Evolutionary conservation across 1,284 basidiomycete species (phyloP), one percentile per base, ranked within the genome.

Genomic region (Trichosporon ovoides): DNA sequence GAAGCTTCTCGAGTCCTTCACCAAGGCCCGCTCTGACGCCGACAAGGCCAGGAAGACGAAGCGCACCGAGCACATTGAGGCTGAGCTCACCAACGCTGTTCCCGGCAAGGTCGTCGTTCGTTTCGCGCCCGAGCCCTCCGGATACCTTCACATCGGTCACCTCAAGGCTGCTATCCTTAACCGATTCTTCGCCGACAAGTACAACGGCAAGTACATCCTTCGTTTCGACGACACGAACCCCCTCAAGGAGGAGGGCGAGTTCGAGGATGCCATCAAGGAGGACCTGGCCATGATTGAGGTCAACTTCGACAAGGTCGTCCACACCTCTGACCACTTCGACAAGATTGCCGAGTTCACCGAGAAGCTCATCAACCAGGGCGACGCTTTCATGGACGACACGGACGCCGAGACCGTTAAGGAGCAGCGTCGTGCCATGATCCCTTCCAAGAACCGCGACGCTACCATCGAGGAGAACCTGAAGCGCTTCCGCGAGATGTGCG

Each of bases 221-320:
- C 88, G 96, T 3, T 98, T 98, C 73, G 96, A 99, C 74, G 96
- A 99, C 76, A 99, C 96, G 31, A 99, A 99, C 78, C 96, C 96
- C 18, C 85, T 86, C 53, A 98, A 98, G 78, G 96, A 99, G 80
- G 87, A 86, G 80, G 84, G 84, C 60, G 93, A 96, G 78, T 97
- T 95, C 64, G 91, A 97, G 79, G 85, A 92, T 57, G 91, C 91
- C 0, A 97, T 97, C 74, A 80, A 94, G 53, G 89, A 94, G 75
- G 94, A 97, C 75, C 79, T 97, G n/a, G 80, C 84, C 18, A 82
- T 95, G 58, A 81, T 97, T 63, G 89, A 87, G 60, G 87, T 98
- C 66, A 83, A 85, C 57, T 89, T 87, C 50, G 94, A 99, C 74
- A 76, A 79, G 31, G 79, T 91, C 58, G 87, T 89, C 22, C 94